A percentile compares a stretch with the other conserved stretches of the same genome.
phyloP scores from a whole-genome alignment of 179 eudicot species.

The Beta macrorhiza region DNA sequence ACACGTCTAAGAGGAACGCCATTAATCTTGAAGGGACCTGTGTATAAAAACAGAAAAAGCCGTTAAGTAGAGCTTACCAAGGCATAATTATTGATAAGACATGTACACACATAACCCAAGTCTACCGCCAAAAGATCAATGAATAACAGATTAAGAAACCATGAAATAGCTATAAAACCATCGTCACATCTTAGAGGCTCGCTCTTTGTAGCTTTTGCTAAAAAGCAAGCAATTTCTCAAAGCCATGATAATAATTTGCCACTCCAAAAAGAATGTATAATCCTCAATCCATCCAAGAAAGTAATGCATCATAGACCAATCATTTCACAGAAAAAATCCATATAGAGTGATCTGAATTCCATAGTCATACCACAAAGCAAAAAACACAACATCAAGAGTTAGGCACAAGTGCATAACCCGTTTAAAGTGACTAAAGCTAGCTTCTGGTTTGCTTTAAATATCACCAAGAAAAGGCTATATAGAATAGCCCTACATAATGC shows the following conservation, averaged over 20 bases:
- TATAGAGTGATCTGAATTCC: too few relatives aligned
- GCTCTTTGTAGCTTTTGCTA: not conserved
- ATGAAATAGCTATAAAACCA: not conserved
- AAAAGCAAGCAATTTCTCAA: not conserved
- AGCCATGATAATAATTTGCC: too few relatives aligned
- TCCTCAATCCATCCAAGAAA: not conserved
- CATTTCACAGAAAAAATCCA: not conserved
- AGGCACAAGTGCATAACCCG: not conserved
- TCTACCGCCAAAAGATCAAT: not conserved
- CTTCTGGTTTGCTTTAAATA: not conserved
- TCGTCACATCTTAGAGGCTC: not conserved
- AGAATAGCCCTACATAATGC: not conserved
- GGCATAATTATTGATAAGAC: not conserved
- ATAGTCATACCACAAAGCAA: not conserved
- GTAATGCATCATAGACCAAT: not conserved
- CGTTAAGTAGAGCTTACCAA: not conserved
- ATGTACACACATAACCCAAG: not conserved
- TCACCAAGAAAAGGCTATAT: not conserved
- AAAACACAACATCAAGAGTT: not conserved
- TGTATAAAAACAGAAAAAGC: not conserved
- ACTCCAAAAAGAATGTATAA: not conserved
- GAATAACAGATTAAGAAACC: not conserved
- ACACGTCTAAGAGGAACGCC: slow-evolving; percentile 94
- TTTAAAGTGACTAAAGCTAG: not conserved
- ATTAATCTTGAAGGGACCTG: slow-evolving; percentile 88